phyloP scores from a whole-genome alignment of 78 protist species.

The Chrysochromulina tobinii region DNA sequence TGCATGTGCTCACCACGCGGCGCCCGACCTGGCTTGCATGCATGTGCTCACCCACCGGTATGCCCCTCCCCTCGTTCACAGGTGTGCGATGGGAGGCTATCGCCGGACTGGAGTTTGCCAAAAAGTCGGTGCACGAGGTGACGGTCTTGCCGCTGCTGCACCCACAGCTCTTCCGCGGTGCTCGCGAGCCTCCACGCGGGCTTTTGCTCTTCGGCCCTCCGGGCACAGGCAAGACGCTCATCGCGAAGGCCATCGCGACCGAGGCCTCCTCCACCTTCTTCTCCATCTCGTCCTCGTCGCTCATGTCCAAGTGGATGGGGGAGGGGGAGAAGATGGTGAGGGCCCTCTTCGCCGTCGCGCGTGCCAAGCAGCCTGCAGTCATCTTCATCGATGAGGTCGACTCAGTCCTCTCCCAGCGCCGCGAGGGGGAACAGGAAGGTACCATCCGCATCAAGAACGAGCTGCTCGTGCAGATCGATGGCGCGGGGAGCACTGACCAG shows the following conservation, averaged over 20 bases:
- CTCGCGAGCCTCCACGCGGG: conserved; percentile 73
- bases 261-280: conserved; percentile 70
- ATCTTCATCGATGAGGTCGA: conserved; percentile 94
- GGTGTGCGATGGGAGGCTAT: background rate
- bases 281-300: conserved; percentile 67
- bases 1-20: too few species aligned
- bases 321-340: conserved; percentile 91
- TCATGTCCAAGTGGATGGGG: conserved; percentile 81
- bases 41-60: too few species aligned
- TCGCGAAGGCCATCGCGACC: conserved; percentile 80
- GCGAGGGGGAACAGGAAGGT: conserved; percentile 75
- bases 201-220: conserved; percentile 91
- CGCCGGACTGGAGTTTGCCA: conserved; percentile 78
- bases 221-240: conserved; percentile 82
- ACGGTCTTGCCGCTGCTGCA: conserved; percentile 72
- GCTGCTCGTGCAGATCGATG: conserved; percentile 87
- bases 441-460: conserved; percentile 84
- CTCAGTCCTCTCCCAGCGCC: conserved; percentile 70
- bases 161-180: conserved; percentile 75
- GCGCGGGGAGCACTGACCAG: conserved; percentile 21
- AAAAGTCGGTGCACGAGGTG: conserved; percentile 57
- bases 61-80: background rate
- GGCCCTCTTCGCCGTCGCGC: conserved; percentile 87
- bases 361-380: conserved; percentile 65
- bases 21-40: too few species aligned